Conservation (phyloP, 306 rosid genomes). For the Gillenia trifoliata region DNA sequence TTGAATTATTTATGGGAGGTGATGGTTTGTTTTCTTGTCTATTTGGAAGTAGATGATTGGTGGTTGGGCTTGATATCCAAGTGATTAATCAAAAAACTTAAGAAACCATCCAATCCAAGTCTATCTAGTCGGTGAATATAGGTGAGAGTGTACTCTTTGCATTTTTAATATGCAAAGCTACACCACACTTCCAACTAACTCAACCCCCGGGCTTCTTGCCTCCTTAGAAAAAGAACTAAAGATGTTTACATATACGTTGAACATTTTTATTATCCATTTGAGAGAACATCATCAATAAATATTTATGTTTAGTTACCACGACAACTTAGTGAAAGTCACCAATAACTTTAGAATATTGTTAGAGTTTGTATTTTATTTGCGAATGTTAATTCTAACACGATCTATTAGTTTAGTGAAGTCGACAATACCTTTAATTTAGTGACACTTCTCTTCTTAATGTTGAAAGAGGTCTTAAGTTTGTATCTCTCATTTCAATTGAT, state of each 20-base stretch:
- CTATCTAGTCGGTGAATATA: neutral
- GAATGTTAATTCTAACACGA: neutral
- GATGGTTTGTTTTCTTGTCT: neutral
- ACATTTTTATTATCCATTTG: neutral
- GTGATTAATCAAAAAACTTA: neutral
- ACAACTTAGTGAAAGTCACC: neutral
- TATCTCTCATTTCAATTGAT: too few relatives aligned
- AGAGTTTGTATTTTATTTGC: neutral
- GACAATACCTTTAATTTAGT: too few relatives aligned
- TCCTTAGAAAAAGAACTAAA: neutral
- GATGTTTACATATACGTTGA: too few relatives aligned
- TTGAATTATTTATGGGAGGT: neutral
- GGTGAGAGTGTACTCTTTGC: neutral
- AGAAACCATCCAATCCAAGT: slow-evolving; percentile 2
- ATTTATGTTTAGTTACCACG: neutral
- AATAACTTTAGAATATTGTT: neutral
- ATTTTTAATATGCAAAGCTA: neutral
- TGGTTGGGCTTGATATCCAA: neutral
- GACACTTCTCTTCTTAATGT: too few relatives aligned
- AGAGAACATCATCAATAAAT: neutral
- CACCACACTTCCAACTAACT: neutral
- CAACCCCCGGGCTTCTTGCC: neutral
- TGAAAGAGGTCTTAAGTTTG: too few relatives aligned
- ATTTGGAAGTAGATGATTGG: slow-evolving; percentile 3
- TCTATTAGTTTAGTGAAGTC: neutral